Evolutionary conservation across 139 green algal species (phyloP).

Genomic region (Chlamydomonas sp.): DNA sequence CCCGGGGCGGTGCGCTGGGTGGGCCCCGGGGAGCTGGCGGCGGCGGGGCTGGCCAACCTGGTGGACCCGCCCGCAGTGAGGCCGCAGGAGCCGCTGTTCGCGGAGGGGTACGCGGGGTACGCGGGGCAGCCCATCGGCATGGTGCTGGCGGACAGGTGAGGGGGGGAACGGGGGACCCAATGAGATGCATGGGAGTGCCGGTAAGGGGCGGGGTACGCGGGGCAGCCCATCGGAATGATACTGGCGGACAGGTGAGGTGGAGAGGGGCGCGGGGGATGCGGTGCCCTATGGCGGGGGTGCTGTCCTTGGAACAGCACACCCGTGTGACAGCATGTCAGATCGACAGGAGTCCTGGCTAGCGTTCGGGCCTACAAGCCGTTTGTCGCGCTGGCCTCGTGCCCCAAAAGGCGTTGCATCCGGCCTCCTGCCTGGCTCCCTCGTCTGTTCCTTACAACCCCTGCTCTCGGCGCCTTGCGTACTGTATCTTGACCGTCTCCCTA

Average conservation of each 20-base stretch:
- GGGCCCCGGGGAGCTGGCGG: constrained; percentile 51
- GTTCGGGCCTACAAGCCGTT: too few relatives aligned
- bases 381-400: too few relatives aligned
- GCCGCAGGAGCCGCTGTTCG: constrained; percentile 33
- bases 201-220: background rate
- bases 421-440: too few relatives aligned
- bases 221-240: background rate
- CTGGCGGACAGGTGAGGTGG: background rate
- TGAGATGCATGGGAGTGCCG: background rate
- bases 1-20: constrained; percentile 61
- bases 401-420: too few relatives aligned
- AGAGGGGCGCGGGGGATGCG: background rate
- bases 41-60: background rate
- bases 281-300: background rate
- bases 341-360: too few relatives aligned
- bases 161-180: background rate
- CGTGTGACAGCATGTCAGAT: too few relatives aligned
- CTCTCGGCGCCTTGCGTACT: too few relatives aligned
- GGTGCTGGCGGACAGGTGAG: background rate
- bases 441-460: too few relatives aligned
- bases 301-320: background rate
- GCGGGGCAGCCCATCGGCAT: background rate
- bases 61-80: background rate
- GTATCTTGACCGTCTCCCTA: too few relatives aligned
- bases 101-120: too few relatives aligned